A percentile compares a stretch with the other conserved stretches of the same genome.
Conservation (phyloP, 176 grass and related monocot genomes). For the Alloteropsis semialata region DNA sequence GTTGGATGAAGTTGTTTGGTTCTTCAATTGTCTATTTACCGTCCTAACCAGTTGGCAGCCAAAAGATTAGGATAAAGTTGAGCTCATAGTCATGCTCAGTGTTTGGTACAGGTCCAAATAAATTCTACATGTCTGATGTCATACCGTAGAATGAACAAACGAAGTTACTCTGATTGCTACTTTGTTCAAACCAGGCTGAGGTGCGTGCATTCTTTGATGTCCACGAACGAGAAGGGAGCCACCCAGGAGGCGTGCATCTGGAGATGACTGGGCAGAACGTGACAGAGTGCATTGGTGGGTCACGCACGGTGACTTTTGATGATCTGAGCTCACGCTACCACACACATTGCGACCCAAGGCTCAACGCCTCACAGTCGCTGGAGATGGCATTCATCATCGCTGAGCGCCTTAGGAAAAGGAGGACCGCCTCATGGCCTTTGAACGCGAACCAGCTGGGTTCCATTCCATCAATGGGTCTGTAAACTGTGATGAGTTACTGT, state of each 20-base stretch:
- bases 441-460: conserved; percentile 28
- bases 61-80: neutral
- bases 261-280: conserved; percentile 92
- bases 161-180: neutral
- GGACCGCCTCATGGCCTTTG: conserved; percentile 50
- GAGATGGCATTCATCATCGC: conserved; percentile 78
- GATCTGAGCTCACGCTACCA: conserved; percentile 72
- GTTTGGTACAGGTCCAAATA: neutral
- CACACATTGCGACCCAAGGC: conserved; percentile 76
- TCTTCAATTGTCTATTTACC: neutral
- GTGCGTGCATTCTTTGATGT: conserved; percentile 85
- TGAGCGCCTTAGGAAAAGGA: conserved; percentile 66
- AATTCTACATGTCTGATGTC: neutral
- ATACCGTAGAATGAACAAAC: neutral
- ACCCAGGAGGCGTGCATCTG: conserved; percentile 74
- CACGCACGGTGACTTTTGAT: conserved; percentile 58
- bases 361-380: conserved; percentile 87
- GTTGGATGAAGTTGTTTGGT: conserved; percentile 2
- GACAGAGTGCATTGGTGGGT: conserved; percentile 82
- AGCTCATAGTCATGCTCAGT: neutral
- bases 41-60: neutral
- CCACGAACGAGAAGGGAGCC: conserved; percentile 77
- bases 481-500: neutral
- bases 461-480: conserved; percentile 41
- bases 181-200: conserved; percentile 53